Evolutionary conservation across 306 rosid species (phyloP).

Genomic region (Prunus campanulata): DNA sequence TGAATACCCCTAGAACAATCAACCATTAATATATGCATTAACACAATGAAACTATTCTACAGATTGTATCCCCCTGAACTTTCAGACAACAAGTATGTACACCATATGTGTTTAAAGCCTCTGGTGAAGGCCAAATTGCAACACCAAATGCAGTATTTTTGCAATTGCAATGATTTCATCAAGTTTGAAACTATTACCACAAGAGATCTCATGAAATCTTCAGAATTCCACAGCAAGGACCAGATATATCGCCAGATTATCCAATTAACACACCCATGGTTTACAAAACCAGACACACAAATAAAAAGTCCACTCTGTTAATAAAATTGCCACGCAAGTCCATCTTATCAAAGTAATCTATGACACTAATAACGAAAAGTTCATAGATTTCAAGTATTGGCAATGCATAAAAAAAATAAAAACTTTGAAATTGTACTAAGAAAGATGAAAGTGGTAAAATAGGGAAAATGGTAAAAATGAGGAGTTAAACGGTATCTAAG

Average conservation of each 20-base stretch:
- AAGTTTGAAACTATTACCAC: not conserved
- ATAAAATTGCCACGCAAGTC: not conserved
- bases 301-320: not conserved
- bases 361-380: not conserved
- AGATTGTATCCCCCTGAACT: not conserved
- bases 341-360: not conserved
- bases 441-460: not conserved
- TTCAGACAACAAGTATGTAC: not conserved
- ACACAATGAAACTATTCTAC: not conserved
- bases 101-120: not conserved
- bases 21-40: not conserved
- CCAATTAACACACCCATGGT: not conserved
- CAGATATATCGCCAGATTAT: not conserved
- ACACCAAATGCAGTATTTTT: not conserved
- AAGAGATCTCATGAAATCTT: not conserved
- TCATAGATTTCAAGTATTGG: not conserved
- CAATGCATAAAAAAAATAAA: not conserved
- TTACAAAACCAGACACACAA: not conserved
- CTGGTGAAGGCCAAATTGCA: not conserved
- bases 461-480: not conserved
- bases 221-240: not conserved
- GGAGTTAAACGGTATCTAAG: not conserved
- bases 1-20: constrained; percentile 12
- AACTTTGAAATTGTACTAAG: not conserved
- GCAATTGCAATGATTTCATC: not conserved